phyloP scores from a whole-genome alignment of 345 rosid species.

The Syzygium aqueum region DNA sequence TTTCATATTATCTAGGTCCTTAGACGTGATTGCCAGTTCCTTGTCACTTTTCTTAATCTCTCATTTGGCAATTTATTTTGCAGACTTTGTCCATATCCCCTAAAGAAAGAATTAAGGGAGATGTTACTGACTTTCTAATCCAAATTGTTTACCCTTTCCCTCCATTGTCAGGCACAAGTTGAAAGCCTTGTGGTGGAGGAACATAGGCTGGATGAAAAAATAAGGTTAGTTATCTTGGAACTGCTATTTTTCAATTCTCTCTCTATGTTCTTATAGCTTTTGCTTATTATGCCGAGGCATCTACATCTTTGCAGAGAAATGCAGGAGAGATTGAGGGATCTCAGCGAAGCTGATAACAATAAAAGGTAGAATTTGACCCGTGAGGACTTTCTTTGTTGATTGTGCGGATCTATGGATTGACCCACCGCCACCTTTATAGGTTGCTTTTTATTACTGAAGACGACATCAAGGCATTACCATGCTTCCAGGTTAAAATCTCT shows the following conservation, averaged over 20 bases:
- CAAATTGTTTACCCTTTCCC: not conserved
- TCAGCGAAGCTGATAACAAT: slow-evolving; percentile 84
- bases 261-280: not conserved
- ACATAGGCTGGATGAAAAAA: slow-evolving; percentile 48
- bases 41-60: not conserved
- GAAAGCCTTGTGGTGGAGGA: slow-evolving; percentile 66
- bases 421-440: slow-evolving; percentile 20
- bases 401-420: not conserved
- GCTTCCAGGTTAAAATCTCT: slow-evolving; percentile 65
- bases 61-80: not conserved
- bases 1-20: not conserved
- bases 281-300: slow-evolving; percentile 10
- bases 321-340: slow-evolving; percentile 77
- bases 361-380: slow-evolving; percentile 44
- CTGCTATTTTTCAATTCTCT: not conserved
- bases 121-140: not conserved
- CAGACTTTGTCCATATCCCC: not conserved
- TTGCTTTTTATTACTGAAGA: slow-evolving; percentile 96
- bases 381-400: not conserved
- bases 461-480: slow-evolving; percentile 83
- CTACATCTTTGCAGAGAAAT: slow-evolving; percentile 52
- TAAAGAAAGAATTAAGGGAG: not conserved
- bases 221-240: slow-evolving; percentile 29
- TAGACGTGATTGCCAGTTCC: not conserved
- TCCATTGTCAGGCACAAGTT: slow-evolving; percentile 57